These are phyloP conservation scores for Tarenaya hassleriana DNA, from an alignment of 345 rosid genomes.

Conservation along the genomic window DNA sequence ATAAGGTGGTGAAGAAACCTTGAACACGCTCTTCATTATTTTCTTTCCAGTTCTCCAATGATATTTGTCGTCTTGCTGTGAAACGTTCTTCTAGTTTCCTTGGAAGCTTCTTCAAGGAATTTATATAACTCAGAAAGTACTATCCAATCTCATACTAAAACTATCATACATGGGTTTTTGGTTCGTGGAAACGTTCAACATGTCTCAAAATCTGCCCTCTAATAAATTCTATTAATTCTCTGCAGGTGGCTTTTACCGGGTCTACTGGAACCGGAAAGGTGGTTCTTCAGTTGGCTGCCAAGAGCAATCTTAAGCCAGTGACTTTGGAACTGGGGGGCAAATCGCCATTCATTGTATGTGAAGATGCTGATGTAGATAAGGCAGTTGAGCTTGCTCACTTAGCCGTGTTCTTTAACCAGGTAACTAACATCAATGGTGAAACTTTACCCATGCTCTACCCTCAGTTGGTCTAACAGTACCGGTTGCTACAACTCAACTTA, in stretches of 20 bases:
- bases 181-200: not conserved
- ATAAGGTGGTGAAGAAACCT: slow-evolving; percentile 51
- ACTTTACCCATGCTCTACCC: too few species aligned
- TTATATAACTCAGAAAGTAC: slow-evolving; percentile 5
- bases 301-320: slow-evolving; percentile 84
- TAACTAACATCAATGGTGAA: slow-evolving; percentile 27
- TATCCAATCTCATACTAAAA: too few species aligned
- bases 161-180: too few species aligned
- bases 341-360: slow-evolving; percentile 90
- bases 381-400: slow-evolving; percentile 81
- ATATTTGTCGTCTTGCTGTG: not conserved
- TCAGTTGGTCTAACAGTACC: too few species aligned
- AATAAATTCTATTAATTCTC: not conserved
- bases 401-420: slow-evolving; percentile 96
- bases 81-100: slow-evolving; percentile 4
- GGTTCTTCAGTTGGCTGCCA: slow-evolving; percentile 62
- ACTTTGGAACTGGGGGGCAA: slow-evolving; percentile 98
- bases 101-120: not conserved
- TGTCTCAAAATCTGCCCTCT: not conserved
- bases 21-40: not conserved
- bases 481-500: too few species aligned
- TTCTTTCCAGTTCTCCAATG: not conserved
- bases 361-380: slow-evolving; percentile 85
- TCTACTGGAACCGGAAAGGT: slow-evolving; percentile 72
- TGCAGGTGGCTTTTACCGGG: slow-evolving; percentile 89